Percentiles rank a stretch among this genome's conserved stretches.
These are phyloP conservation scores for Tetradesmus lagerheimii DNA, from an alignment of 139 green algal species.

Conservation along the genomic window DNA sequence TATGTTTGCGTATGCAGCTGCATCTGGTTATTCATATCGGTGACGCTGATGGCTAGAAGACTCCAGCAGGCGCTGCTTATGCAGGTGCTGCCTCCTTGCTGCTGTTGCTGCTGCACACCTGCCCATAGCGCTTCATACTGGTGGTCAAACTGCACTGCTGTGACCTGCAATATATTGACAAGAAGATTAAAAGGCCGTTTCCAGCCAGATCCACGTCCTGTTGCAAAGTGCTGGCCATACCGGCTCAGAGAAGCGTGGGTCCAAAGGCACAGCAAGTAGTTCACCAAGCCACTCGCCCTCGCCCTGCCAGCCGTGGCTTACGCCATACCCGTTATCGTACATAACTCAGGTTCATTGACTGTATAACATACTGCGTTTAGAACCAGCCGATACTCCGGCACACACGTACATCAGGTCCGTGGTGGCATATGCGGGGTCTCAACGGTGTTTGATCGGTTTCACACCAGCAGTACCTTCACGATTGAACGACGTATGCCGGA, in stretches of 20 bases:
- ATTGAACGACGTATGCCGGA: background rate
- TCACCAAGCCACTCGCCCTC: slow-evolving; percentile 46
- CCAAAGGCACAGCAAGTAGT: slow-evolving; percentile 49
- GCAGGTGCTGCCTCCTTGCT: background rate
- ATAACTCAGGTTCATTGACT: background rate
- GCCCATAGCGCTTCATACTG: slow-evolving; percentile 60
- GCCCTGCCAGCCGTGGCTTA: background rate
- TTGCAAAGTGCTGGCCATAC: slow-evolving; percentile 14
- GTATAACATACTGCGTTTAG: background rate
- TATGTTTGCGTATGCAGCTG: too few relatives aligned
- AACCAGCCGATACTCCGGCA: background rate
- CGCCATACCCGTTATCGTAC: slow-evolving; percentile 21
- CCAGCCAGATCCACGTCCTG: background rate
- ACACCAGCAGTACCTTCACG: background rate
- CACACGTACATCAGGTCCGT: background rate
- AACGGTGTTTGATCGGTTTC: background rate
- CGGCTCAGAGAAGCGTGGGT: slow-evolving; percentile 45
- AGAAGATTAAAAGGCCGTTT: background rate
- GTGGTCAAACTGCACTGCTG: slow-evolving; percentile 52
- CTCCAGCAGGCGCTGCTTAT: background rate
- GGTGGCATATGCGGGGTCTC: background rate
- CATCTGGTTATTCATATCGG: too few relatives aligned
- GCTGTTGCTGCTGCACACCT: slow-evolving; percentile 38
- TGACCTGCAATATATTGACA: slow-evolving; percentile 38
- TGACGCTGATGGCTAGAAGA: too few relatives aligned